Evolutionary conservation across 2,329 filamentous ascomycete genomes (phyloP), one percentile per base, ranked within the genome.

Genomic region (Nothophoma quercina): DNA sequence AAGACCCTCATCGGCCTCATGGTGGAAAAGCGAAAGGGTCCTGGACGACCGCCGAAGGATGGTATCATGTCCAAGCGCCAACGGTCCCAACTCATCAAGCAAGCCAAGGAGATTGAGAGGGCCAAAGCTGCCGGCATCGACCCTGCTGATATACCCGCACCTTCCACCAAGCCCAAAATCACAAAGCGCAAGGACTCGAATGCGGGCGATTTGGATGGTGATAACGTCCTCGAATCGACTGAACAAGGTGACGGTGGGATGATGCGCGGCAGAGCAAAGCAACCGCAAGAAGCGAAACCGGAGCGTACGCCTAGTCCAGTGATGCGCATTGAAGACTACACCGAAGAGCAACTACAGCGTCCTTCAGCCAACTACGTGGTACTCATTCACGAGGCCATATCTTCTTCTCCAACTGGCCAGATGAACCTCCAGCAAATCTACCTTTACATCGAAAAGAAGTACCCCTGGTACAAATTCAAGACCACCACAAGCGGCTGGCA

Each of bases 61-160:
- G 90, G 90, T 22, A 83, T 91, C 68, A 90, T 92, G 85, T 93
- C 89, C 1, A 92, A 92, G 74, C 81, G 90, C 50, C 88, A 92
- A 65, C 82, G 87, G 60, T 80, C 85, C 15, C 72, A 86, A 39
- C 80, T 86, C 7, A 85, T 87, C 75, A 88, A 87, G 70, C 78
- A 81, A 54, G 73, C 77, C 32, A 78, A 80, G 57, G 82, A 83
- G 55, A 70, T 71, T n/a, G 73, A 76, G 30, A 73, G 70, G 46
- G 73, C 73, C 8, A 69, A 63, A 38, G 73, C 72, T 23, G 68
- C 71, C 15, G 75, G 74, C 16, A 64, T 74, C 16, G 72, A 76
- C 50, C 69, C 70, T 3, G 60, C 68, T 10, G 63, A 74, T n/a
- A 63, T 75, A 18, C 67, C 73, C 10, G 61, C 67, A 13, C 67